These are phyloP conservation scores for Pseudevernia furfuracea DNA, from an alignment of 495 filamentous ascomycete genomes.

Conservation along the genomic window DNA sequence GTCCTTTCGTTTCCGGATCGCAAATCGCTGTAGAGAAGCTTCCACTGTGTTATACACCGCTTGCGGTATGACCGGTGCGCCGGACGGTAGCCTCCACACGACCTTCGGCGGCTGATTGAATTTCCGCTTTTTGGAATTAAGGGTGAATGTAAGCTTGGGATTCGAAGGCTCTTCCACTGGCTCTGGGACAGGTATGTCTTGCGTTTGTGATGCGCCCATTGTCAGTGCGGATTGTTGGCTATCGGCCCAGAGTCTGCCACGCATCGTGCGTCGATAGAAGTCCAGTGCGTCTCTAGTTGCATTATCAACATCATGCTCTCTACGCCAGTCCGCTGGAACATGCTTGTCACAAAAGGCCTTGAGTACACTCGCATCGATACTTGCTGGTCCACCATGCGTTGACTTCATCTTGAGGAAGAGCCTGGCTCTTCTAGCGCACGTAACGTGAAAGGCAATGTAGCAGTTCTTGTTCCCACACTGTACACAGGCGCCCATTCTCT, in stretches of 20 bases:
- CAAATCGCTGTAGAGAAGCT: constrained; percentile 68
- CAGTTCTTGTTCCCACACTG: constrained; percentile 97
- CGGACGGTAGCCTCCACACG: constrained; percentile 90
- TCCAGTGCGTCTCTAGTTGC: constrained; percentile 61
- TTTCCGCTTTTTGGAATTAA: constrained; percentile 71
- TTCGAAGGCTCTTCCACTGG: constrained; percentile 26
- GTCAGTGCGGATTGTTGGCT: constrained; percentile 81
- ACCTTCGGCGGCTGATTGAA: constrained; percentile 54
- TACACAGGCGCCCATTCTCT: constrained; percentile 96
- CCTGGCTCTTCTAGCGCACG: constrained; percentile 79
- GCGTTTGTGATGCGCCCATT: constrained; percentile 56
- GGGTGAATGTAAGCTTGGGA: constrained; percentile 49
- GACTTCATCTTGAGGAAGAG: constrained; percentile 97
- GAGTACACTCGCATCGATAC: constrained; percentile 77
- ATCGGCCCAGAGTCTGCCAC: constrained; percentile 79
- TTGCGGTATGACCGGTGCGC: constrained; percentile 87
- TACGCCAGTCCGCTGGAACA: constrained; percentile 79
- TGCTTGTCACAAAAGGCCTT: constrained; percentile 98
- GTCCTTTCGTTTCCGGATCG: constrained; percentile 76
- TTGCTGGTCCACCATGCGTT: constrained; percentile 66
- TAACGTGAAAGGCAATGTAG: constrained; percentile 97
- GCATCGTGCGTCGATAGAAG: constrained; percentile 83
- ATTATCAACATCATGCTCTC: constrained; percentile 69
- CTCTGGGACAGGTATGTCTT: constrained; percentile 35
- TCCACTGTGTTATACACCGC: constrained; percentile 75